A percentile compares a stretch with the other conserved stretches of the same genome.
These are phyloP conservation scores for Ceratocystis lukuohia DNA, from an alignment of 2,329 filamentous ascomycete genomes.

Conservation along the genomic window DNA sequence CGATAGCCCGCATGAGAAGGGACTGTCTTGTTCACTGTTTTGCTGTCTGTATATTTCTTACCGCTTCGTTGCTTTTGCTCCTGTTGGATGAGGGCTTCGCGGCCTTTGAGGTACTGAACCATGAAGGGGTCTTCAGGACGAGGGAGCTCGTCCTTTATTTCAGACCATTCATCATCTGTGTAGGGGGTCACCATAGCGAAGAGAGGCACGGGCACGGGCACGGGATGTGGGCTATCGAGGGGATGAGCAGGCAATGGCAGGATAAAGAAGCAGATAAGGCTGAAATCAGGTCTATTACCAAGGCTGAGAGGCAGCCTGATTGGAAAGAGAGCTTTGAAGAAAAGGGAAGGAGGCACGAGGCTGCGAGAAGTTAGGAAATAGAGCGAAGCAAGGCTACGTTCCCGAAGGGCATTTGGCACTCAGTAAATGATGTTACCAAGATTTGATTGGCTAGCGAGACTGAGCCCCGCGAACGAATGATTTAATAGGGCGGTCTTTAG, in stretches of 20 bases:
- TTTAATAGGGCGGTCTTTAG: not conserved
- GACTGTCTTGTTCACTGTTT: not conserved
- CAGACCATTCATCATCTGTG: constrained; percentile 46
- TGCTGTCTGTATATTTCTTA: constrained; percentile 1
- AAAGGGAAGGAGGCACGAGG: not conserved
- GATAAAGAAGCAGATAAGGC: not conserved
- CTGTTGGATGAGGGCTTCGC: constrained; percentile 61
- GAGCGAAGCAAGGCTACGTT: not conserved
- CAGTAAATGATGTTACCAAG: not conserved
- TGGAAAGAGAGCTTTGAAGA: not conserved
- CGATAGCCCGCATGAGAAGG: not conserved
- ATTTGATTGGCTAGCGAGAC: not conserved
- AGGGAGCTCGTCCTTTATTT: constrained; percentile 44
- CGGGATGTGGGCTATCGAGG: not conserved
- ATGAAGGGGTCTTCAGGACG: constrained; percentile 58
- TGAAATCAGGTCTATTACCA: not conserved
- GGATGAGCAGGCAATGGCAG: not conserved
- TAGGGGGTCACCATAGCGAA: constrained; percentile 28
- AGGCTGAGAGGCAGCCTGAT: not conserved
- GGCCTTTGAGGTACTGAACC: constrained; percentile 64
- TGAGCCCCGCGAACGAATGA: not conserved
- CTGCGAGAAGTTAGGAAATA: not conserved
- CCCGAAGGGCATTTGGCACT: too few species aligned
- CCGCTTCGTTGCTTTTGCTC: constrained; percentile 66
- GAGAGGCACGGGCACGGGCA: too few species aligned